These are phyloP conservation scores for Trichosporon asahii DNA, from an alignment of 1,284 basidiomycete species.

Conservation along the genomic window DNA sequence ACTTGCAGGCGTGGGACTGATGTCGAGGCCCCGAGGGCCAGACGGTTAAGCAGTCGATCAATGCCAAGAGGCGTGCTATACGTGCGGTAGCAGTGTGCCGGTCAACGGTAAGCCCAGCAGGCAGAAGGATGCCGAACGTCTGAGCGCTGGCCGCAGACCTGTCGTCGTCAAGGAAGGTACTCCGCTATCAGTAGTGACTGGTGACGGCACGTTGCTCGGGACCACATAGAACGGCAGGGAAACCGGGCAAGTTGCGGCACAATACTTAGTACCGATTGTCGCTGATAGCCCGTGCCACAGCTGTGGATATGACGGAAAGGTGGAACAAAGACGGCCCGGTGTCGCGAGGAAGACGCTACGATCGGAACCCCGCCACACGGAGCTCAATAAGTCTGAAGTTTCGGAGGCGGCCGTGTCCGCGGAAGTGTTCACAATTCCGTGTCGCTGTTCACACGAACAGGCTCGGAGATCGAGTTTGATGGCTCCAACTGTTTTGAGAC, in stretches of 20 bases:
- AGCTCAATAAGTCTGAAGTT: background rate
- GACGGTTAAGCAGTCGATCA: too few relatives aligned
- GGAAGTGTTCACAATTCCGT: background rate
- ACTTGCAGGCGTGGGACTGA: too few relatives aligned
- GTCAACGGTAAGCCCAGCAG: background rate
- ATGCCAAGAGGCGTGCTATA: too few relatives aligned
- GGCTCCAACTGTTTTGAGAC: constrained; percentile 4
- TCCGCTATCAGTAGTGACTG: background rate
- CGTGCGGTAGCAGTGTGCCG: too few relatives aligned
- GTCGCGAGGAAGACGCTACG: background rate
- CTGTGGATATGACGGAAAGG: background rate
- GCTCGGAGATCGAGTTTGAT: constrained; percentile 2
- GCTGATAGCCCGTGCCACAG: background rate
- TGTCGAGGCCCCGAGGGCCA: too few relatives aligned
- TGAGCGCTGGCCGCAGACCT: background rate
- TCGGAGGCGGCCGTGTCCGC: background rate
- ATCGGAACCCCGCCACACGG: background rate
- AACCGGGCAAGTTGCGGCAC: background rate
- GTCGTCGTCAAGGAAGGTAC: background rate
- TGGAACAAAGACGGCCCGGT: background rate
- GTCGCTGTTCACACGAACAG: background rate
- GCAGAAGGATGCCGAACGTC: background rate
- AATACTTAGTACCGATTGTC: background rate
- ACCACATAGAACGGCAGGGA: background rate
- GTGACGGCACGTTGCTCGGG: background rate